Evolutionary conservation across 768 basidiomycete genomes (phyloP).

Genomic region (Trametes sanguinea): DNA sequence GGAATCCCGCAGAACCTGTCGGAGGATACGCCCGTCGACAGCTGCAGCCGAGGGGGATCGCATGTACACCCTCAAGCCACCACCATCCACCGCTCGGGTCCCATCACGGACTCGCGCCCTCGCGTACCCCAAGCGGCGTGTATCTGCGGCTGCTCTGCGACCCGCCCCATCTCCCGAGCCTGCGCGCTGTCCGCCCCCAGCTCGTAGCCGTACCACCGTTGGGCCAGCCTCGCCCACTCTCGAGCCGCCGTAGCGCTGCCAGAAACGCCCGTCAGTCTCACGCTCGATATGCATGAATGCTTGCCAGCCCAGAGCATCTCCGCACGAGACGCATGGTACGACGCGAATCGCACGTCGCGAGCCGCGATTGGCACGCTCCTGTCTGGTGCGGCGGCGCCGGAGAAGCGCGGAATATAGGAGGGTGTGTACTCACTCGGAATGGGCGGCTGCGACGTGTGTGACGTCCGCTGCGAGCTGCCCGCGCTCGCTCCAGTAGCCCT

Average conservation of each 20-base stretch:
- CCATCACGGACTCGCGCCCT: slow-evolving; percentile 19
- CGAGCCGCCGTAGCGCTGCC: slow-evolving; percentile 46
- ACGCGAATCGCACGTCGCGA: background rate
- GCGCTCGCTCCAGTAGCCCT: slow-evolving; percentile 68
- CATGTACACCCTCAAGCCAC: background rate
- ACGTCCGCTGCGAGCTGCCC: slow-evolving; percentile 65
- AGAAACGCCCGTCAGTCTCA: background rate
- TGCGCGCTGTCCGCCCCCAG: slow-evolving; percentile 57
- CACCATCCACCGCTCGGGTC: slow-evolving; percentile 17
- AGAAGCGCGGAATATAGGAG: background rate
- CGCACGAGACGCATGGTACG: background rate
- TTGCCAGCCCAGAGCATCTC: too few relatives aligned
- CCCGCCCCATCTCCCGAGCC: slow-evolving; percentile 40
- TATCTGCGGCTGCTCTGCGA: slow-evolving; percentile 39
- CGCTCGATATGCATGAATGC: too few relatives aligned
- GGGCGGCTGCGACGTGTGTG: slow-evolving; percentile 58
- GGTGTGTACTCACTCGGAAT: slow-evolving; percentile 54
- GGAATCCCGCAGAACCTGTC: background rate
- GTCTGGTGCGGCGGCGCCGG: background rate
- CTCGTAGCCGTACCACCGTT: slow-evolving; percentile 58
- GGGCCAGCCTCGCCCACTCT: slow-evolving; percentile 52
- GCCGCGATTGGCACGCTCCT: background rate
- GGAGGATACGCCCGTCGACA: background rate
- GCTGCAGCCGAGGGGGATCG: background rate
- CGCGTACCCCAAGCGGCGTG: slow-evolving; percentile 53